Conservation (phyloP, 1,284 basidiomycete genomes). For the Irpex lacteus region DNA sequence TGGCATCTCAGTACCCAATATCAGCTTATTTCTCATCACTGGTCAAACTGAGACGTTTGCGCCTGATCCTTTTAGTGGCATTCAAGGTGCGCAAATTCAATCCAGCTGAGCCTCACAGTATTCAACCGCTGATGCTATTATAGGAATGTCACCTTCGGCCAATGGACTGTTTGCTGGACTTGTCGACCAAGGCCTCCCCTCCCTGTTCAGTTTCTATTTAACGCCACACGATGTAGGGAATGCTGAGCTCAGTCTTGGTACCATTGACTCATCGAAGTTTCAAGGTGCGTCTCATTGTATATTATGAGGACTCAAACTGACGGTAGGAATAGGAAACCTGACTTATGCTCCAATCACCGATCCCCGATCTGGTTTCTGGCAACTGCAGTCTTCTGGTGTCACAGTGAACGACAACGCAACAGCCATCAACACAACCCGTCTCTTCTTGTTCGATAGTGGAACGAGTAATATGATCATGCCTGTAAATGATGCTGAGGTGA, state of each 20-base stretch:
- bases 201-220: conserved; percentile 50
- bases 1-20: conserved; percentile 34
- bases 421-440: conserved; percentile 36
- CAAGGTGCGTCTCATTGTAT: conserved; percentile 28
- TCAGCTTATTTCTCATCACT: conserved; percentile 47
- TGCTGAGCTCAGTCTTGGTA: conserved; percentile 53
- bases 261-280: conserved; percentile 50
- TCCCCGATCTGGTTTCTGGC: conserved; percentile 39
- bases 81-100: conserved; percentile 37
- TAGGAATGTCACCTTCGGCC: conserved; percentile 45
- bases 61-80: conserved; percentile 53
- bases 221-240: conserved; percentile 47
- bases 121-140: background rate
- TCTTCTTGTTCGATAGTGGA: conserved; percentile 55
- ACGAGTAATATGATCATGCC: conserved; percentile 53
- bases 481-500: conserved; percentile 43
- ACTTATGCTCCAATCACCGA: conserved; percentile 39
- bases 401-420: conserved; percentile 52
- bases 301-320: background rate
- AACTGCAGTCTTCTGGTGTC: conserved; percentile 41
- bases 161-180: conserved; percentile 48
- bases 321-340: conserved; percentile 33
- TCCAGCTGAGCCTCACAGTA: background rate
- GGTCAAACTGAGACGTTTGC: conserved; percentile 47
- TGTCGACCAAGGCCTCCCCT: conserved; percentile 44